These are phyloP conservation scores for Coix lacrymajobi DNA, from an alignment of 176 grass and related monocot species.

Conservation along the genomic window DNA sequence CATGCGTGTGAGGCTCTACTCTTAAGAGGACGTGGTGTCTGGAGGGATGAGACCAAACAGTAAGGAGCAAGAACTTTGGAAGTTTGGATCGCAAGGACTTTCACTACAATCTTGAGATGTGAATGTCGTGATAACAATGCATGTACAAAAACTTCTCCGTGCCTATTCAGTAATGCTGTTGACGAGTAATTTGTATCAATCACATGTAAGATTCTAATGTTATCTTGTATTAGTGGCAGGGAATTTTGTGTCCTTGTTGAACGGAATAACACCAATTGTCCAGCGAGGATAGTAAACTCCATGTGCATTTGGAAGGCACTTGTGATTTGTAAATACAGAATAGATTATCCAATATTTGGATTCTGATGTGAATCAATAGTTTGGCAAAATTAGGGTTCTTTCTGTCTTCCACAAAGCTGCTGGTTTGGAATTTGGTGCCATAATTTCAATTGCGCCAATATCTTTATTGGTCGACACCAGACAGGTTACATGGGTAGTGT, in stretches of 20 bases:
- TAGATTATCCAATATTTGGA: not conserved
- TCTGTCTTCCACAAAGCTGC: not conserved
- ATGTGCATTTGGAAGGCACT: not conserved
- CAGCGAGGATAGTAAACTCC: not conserved
- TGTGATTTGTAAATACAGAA: not conserved
- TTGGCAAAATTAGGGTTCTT: not conserved
- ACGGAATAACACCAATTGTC: not conserved
- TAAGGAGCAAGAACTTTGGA: not conserved
- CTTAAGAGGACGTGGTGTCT: conserved; percentile 1
- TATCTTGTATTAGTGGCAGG: not conserved
- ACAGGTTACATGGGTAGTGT: not conserved
- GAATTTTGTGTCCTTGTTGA: not conserved
- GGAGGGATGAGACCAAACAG: not conserved
- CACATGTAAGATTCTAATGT: not conserved
- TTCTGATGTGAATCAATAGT: not conserved
- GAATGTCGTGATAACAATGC: not conserved
- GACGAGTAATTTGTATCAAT: not conserved
- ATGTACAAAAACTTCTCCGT: not conserved
- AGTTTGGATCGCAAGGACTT: not conserved
- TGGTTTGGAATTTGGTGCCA: not conserved
- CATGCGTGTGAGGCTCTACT: conserved; percentile 61
- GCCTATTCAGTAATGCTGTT: not conserved
- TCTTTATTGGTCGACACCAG: not conserved
- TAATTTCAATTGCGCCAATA: not conserved
- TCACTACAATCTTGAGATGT: not conserved